Evolutionary conservation across 208 protist genomes (phyloP), one percentile per base, ranked within the genome.

Genomic region (Phytomonas sp.): DNA sequence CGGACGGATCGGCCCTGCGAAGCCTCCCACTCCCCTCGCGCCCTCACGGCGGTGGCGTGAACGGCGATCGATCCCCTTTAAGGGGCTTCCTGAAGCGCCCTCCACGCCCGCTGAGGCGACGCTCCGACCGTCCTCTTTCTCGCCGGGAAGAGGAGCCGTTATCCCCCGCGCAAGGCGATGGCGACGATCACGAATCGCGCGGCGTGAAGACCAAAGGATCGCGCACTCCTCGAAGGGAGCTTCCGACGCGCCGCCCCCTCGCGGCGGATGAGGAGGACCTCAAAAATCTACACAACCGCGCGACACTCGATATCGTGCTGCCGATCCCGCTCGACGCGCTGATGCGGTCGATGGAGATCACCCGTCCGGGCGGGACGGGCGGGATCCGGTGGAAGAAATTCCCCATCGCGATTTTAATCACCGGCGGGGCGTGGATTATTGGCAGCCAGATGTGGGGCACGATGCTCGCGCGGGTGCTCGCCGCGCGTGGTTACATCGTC

Each of bases 371-470:
- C 29, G 73, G 77, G 31, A 79, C 62, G 62, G 66, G 62, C 7
- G 72, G 62, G 2, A 70, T 93, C 33, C 79, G 82, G 1, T 75
- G 81, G 40, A 89, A 87, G 59, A 85, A 84, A 37, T 95, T 92
- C 43, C 91, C 91, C 9, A 71, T 96, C 46, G 78, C 84, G 8
- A 94, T 96, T 34, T 70, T 78, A 28, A 63, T 96, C 53, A 84
- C 69, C 13, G 91, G 91, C 60, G 88, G 79, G 15, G 85, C 81
- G 11, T 96, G 91, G 89, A 96, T 96, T 76, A 85, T 96, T 62
- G 91, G 91, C 7, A 84, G 80, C 62, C 75, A 93, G 43, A 75
- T 93, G 32, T 96, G 91, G 89, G 82, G 76, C 51, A 83, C 80
- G 34, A 79, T 96, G 62, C 70, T 96, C n/a, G 88, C 87, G 20